A percentile compares a stretch with the other conserved stretches of the same genome.
phyloP scores from a whole-genome alignment of 768 basidiomycete species.

The Grammothele lineata region DNA sequence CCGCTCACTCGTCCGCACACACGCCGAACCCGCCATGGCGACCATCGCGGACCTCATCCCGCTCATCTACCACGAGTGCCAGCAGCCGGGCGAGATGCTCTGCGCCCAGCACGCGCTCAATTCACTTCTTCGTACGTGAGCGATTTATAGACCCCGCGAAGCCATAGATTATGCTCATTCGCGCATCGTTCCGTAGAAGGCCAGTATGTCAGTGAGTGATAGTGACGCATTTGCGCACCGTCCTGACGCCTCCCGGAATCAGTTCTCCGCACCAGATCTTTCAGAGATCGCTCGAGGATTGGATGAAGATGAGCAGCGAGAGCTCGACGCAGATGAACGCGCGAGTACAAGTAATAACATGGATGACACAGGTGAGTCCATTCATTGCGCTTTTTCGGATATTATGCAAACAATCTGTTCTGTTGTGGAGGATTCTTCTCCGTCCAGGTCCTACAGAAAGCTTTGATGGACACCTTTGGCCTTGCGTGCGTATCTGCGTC shows the following conservation, averaged over 20 bases:
- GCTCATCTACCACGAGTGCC: constrained; percentile 74
- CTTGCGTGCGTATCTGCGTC: constrained; percentile 48
- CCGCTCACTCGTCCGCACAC: neutral
- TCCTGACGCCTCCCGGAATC: constrained; percentile 5
- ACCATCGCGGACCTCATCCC: constrained; percentile 49
- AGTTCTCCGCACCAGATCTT: constrained; percentile 82
- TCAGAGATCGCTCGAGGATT: constrained; percentile 67
- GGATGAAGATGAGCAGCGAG: constrained; percentile 61
- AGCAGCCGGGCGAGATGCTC: constrained; percentile 75
- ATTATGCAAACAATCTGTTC: neutral
- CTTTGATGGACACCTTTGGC: constrained; percentile 73
- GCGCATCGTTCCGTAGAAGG: constrained; percentile 32
- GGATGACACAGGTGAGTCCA: constrained; percentile 76
- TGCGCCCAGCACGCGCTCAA: constrained; percentile 89
- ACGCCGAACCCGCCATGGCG: constrained; percentile 50
- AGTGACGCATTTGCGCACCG: constrained; percentile 7
- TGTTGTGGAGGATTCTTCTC: constrained; percentile 89
- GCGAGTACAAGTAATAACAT: constrained; percentile 64
- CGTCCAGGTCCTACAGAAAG: constrained; percentile 82
- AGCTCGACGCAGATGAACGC: constrained; percentile 43
- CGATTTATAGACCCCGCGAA: neutral
- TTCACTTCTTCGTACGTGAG: constrained; percentile 64
- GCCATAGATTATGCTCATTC: neutral
- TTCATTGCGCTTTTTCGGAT: neutral
- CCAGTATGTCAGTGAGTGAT: constrained; percentile 39